A percentile compares a stretch with the other conserved stretches of the same genome.
Evolutionary conservation across 495 filamentous ascomycete species (phyloP).

Genomic region (Paragyromitra xinjiangensis): DNA sequence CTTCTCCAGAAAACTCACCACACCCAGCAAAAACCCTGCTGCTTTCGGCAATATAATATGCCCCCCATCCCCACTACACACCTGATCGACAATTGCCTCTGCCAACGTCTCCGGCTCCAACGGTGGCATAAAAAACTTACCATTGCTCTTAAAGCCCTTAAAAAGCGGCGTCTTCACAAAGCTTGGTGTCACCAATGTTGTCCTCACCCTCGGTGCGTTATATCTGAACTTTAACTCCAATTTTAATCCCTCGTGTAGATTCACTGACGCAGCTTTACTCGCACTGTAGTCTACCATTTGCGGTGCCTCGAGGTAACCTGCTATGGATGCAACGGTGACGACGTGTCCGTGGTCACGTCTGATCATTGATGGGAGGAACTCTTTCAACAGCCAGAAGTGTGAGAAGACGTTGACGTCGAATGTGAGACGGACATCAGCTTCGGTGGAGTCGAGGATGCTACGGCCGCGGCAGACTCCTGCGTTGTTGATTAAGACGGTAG

Average conservation of each 20-base stretch:
- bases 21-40: not conserved
- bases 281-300: conserved; percentile 75
- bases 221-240: conserved; percentile 70
- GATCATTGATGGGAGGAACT: conserved; percentile 75
- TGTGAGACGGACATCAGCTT: conserved; percentile 68
- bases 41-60: conserved; percentile 67
- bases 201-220: conserved; percentile 71
- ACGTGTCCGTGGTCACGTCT: conserved; percentile 74
- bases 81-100: conserved; percentile 68
- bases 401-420: conserved; percentile 77
- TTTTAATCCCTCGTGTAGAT: conserved; percentile 75
- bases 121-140: conserved; percentile 65
- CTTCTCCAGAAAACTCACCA: conserved; percentile 18
- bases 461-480: conserved; percentile 72
- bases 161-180: conserved; percentile 72
- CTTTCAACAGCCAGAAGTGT: conserved; percentile 71
- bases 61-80: conserved; percentile 66
- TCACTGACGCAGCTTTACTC: conserved; percentile 71
- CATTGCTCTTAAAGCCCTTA: conserved; percentile 66
- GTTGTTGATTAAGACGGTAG: conserved; percentile 80
- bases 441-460: conserved; percentile 67
- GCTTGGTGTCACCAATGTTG: conserved; percentile 71
- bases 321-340: conserved; percentile 74
- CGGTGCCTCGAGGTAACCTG: conserved; percentile 68
- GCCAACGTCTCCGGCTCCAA: conserved; percentile 72